Base-by-base conservation (phyloP, 257 asterid species). In the Solanum pinnatisectum region DNA sequence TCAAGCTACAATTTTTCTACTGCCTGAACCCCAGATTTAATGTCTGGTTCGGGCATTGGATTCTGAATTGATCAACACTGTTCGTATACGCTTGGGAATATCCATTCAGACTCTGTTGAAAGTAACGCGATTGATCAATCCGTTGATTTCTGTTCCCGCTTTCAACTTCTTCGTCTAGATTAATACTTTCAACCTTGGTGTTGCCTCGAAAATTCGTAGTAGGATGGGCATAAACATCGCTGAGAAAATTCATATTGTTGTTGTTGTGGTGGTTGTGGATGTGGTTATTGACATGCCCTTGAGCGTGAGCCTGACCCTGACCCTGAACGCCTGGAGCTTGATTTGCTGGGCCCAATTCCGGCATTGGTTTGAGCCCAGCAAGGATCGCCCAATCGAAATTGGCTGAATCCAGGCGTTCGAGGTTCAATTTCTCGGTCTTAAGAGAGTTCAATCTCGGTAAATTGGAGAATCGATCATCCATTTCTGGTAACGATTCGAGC, bases 361-460 rank as follows among this genome's bases (percentile, higher is more conserved):
- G 89, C 92, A 18, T 70, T 44, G 1, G 74, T 88, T 79, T 93
- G 23, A 92, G 89, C 88, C 96, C 94, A 56, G 97, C 98, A 1
- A 94, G 78, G 14, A 94, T 92, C 10, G 98, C 96, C 98, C 98
- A 96, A 85, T 96, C 98, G 1, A 95, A 95, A 74, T 91, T 90
- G 70, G 93, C 95, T 0, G 98, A 93, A n/a, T 92, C 93, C 90
- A 94, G 77, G 1, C 88, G 92, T 77, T 92, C 94, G 12, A 96
- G 92, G 90, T 92, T 42, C 84, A 93, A 89, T 87, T 90, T 93
- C 20, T 92, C 94, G 78, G 88, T 87, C 88, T 87, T 91, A 27
- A 90, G 39, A 0, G 94, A 90, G 81, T 91, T 92, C 88, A 93
- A 86, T 59, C 92, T 85, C 8, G 92, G 93, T 76, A 92, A 42